These are phyloP conservation scores for Scleroderma bovista DNA, from an alignment of 768 basidiomycete genomes.

Conservation along the genomic window DNA sequence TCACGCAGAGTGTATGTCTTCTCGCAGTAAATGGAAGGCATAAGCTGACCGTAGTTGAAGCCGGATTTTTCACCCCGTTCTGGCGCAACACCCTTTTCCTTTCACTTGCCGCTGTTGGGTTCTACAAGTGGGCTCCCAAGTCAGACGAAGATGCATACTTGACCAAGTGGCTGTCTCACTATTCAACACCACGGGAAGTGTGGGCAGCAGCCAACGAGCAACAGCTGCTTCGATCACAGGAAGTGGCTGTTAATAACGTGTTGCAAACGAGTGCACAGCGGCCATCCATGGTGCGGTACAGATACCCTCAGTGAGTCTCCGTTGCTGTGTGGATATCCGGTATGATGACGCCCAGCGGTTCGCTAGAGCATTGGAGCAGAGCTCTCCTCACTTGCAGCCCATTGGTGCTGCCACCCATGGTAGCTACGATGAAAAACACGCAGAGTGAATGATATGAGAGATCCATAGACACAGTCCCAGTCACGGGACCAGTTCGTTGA, in stretches of 20 bases:
- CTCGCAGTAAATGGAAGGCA: not conserved
- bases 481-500: too few relatives aligned
- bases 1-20: slow-evolving; percentile 53
- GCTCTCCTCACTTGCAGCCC: slow-evolving; percentile 53
- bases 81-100: slow-evolving; percentile 62
- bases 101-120: slow-evolving; percentile 44
- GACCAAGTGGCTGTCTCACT: slow-evolving; percentile 61
- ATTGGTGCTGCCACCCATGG: slow-evolving; percentile 45
- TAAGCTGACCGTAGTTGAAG: slow-evolving; percentile 12
- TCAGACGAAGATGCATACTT: slow-evolving; percentile 56
- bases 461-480: too few relatives aligned
- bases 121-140: slow-evolving; percentile 66
- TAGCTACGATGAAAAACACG: slow-evolving; percentile 31
- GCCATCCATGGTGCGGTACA: slow-evolving; percentile 51
- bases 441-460: slow-evolving; percentile 9
- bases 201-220: slow-evolving; percentile 55
- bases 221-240: slow-evolving; percentile 45
- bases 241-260: slow-evolving; percentile 34
- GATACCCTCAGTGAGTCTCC: slow-evolving; percentile 68
- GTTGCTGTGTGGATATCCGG: not conserved
- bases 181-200: slow-evolving; percentile 44
- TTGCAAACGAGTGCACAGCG: slow-evolving; percentile 40
- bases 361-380: slow-evolving; percentile 50
- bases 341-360: slow-evolving; percentile 7
- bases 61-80: slow-evolving; percentile 56